phyloP scores from a whole-genome alignment of 2,329 filamentous ascomycete species.

The Alternaria dauci region DNA sequence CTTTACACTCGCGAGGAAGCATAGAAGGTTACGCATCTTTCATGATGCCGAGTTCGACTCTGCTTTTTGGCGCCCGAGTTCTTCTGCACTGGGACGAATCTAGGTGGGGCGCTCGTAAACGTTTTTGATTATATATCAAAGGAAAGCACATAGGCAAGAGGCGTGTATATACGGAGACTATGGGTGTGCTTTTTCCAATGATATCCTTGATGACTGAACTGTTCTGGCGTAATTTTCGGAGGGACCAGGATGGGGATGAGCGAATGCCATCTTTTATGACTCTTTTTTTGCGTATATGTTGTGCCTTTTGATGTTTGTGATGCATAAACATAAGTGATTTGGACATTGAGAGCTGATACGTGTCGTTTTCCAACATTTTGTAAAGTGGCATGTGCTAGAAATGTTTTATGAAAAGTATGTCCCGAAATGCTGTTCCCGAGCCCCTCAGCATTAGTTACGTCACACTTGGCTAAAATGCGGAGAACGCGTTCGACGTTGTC shows the following conservation, averaged over 20 bases:
- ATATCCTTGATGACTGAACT: slow-evolving; percentile 21
- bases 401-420: background rate
- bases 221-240: background rate
- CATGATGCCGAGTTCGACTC: slow-evolving; percentile 8
- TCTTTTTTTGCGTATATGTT: background rate
- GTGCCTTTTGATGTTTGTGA: background rate
- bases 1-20: background rate
- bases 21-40: slow-evolving; percentile 13
- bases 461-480: slow-evolving; percentile 3
- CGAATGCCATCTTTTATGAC: slow-evolving; percentile 18
- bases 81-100: background rate
- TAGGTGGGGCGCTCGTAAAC: background rate
- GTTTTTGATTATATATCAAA: background rate
- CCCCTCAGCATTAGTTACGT: slow-evolving; percentile 16
- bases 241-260: slow-evolving; percentile 1
- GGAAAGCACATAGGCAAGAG: slow-evolving; percentile 11
- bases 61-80: slow-evolving; percentile 1
- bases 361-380: too few relatives aligned
- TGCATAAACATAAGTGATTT: background rate
- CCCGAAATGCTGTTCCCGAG: slow-evolving; percentile 3
- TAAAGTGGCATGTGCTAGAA: background rate
- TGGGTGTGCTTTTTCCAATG: slow-evolving; percentile 11
- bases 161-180: slow-evolving; percentile 19
- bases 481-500: background rate
- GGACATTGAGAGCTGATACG: background rate